Evolutionary conservation across 2,329 filamentous ascomycete genomes (phyloP).

Genomic region (Monosporascus sp.): DNA sequence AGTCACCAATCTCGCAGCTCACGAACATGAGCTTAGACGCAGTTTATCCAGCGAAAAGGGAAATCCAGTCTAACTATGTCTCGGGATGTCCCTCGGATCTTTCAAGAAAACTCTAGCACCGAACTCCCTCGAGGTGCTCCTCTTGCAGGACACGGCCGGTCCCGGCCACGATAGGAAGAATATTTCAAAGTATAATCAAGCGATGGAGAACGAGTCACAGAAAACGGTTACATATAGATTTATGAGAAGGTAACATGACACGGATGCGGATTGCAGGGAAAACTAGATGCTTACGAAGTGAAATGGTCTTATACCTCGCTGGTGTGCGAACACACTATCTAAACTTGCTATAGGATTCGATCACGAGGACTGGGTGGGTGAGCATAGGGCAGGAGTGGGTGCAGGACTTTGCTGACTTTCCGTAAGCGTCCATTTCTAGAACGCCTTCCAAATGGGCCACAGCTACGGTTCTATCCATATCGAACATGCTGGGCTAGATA

Average conservation of each 20-base stretch:
- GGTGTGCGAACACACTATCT: conserved; percentile 70
- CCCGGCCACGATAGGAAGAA: conserved; percentile 59
- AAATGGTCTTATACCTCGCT: conserved; percentile 67
- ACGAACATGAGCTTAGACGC: conserved; percentile 30
- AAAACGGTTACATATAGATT: conserved; percentile 72
- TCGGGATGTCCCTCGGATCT: conserved; percentile 64
- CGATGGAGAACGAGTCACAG: conserved; percentile 66
- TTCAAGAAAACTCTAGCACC: conserved; percentile 73
- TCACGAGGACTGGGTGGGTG: conserved; percentile 82
- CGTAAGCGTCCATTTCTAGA: conserved; percentile 72
- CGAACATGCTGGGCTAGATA: conserved; percentile 59
- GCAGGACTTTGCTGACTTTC: background rate
- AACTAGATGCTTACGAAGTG: conserved; percentile 65
- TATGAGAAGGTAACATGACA: conserved; percentile 36
- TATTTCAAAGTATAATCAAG: conserved; percentile 65
- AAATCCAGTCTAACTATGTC: conserved; percentile 69
- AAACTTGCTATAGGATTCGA: conserved; percentile 71
- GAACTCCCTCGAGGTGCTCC: conserved; percentile 73
- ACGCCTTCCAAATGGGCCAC: conserved; percentile 63
- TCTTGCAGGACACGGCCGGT: conserved; percentile 61
- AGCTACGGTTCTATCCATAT: conserved; percentile 66
- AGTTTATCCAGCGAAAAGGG: conserved; percentile 64
- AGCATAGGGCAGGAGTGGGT: conserved; percentile 9
- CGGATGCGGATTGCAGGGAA: conserved; percentile 48
- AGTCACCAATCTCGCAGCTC: conserved; percentile 25